Evolutionary conservation across 2,329 filamentous ascomycete species (phyloP).

Genomic region (Penicillium sp.): DNA sequence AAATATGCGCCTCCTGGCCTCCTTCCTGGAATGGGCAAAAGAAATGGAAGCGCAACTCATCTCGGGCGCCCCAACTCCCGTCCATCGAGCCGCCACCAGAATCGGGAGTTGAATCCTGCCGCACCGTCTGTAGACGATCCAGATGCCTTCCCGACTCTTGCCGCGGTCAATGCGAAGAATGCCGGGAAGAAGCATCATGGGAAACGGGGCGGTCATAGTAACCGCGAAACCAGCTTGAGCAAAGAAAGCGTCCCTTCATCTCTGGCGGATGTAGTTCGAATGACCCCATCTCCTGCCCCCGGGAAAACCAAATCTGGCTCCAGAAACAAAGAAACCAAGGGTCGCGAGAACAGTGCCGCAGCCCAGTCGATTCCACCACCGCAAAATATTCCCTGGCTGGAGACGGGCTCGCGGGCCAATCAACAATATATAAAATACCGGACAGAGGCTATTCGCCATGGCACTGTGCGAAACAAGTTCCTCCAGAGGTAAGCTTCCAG

Average conservation of each 20-base stretch:
- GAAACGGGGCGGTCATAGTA: slow-evolving; percentile 70
- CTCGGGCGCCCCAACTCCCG: slow-evolving; percentile 65
- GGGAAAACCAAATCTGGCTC: slow-evolving; percentile 45
- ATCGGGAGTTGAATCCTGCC: slow-evolving; percentile 53
- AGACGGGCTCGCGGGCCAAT: slow-evolving; percentile 83
- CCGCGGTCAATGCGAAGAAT: slow-evolving; percentile 63
- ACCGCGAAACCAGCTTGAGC: slow-evolving; percentile 47
- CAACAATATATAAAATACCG: slow-evolving; percentile 90
- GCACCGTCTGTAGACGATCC: slow-evolving; percentile 81
- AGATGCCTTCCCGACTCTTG: slow-evolving; percentile 86
- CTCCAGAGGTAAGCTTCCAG: slow-evolving; percentile 64
- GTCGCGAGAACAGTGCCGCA: slow-evolving; percentile 68
- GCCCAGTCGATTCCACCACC: slow-evolving; percentile 77
- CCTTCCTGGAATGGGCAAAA: slow-evolving; percentile 26
- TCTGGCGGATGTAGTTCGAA: slow-evolving; percentile 86
- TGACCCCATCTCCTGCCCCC: slow-evolving; percentile 76
- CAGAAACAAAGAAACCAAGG: slow-evolving; percentile 54
- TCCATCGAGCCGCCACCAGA: slow-evolving; percentile 71
- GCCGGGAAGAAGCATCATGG: slow-evolving; percentile 80
- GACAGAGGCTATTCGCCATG: slow-evolving; percentile 93
- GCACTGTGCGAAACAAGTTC: slow-evolving; percentile 92
- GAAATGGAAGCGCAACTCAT: slow-evolving; percentile 45
- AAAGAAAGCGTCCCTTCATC: slow-evolving; percentile 67
- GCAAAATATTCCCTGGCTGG: slow-evolving; percentile 90
- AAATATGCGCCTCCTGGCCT: slow-evolving; percentile 29